A percentile compares a stretch with the other conserved stretches of the same genome.
Conservation (phyloP, 2,329 filamentous ascomycete genomes). For the Phialemonium atrogriseum region DNA sequence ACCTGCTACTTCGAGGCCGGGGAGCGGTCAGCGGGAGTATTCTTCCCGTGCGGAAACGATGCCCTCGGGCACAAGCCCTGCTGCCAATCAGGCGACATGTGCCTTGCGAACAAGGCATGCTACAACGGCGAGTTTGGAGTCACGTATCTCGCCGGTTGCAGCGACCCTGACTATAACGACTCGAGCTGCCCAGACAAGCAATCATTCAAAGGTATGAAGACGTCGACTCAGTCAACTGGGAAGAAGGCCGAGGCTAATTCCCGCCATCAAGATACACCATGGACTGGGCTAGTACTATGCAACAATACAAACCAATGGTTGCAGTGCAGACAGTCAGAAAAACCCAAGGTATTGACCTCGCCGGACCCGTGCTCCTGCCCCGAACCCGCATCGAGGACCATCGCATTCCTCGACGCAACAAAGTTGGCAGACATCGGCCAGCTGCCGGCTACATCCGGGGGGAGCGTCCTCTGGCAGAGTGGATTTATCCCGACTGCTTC, state of each 20-base stretch:
- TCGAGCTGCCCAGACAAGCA: conserved; percentile 19
- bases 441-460: background rate
- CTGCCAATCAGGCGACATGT: conserved; percentile 21
- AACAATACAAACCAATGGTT: conserved; percentile 1
- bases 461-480: background rate
- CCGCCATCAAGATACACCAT: background rate
- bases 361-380: conserved; percentile 1
- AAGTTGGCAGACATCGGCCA: background rate
- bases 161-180: conserved; percentile 18
- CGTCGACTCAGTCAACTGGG: background rate
- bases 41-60: conserved; percentile 21
- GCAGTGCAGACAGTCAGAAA: background rate
- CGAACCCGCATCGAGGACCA: background rate
- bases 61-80: conserved; percentile 17
- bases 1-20: conserved; percentile 18
- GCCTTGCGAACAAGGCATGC: conserved; percentile 19
- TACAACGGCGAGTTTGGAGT: conserved; percentile 8
- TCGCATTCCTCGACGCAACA: conserved; percentile 1
- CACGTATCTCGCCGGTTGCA: conserved; percentile 21
- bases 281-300: conserved; percentile 2
- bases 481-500: conserved; percentile 1
- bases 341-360: background rate
- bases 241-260: background rate
- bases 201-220: conserved; percentile 7
- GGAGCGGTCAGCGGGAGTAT: conserved; percentile 8